Conservation (phyloP, 768 basidiomycete species). For the Podaxis mareebaensis region DNA sequence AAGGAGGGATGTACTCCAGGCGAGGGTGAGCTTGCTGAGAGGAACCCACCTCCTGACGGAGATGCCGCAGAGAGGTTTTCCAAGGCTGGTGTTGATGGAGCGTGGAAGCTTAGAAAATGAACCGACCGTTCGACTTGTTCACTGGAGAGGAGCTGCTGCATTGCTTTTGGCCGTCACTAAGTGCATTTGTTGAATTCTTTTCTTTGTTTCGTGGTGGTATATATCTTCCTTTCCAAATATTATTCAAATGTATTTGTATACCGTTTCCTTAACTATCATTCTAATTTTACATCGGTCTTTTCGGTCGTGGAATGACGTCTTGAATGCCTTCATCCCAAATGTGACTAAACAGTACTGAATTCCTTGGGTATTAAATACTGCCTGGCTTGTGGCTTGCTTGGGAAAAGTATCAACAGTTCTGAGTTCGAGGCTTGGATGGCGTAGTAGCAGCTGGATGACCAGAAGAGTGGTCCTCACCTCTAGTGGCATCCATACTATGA, state of each 20-base stretch:
- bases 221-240: not conserved
- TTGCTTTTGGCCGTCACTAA: not conserved
- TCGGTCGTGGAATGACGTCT: not conserved
- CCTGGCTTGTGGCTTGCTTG: too few relatives aligned
- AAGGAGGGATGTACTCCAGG: constrained; percentile 36
- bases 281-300: not conserved
- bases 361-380: too few relatives aligned
- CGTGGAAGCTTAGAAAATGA: constrained; percentile 52
- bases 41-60: constrained; percentile 49
- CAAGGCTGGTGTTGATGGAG: constrained; percentile 45
- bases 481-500: too few relatives aligned
- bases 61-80: constrained; percentile 45
- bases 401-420: too few relatives aligned
- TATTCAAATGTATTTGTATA: not conserved
- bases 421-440: too few relatives aligned
- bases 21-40: constrained; percentile 38
- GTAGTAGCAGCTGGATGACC: too few relatives aligned
- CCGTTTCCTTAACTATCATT: not conserved
- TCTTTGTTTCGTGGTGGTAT: too few relatives aligned
- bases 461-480: too few relatives aligned
- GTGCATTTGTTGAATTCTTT: too few relatives aligned
- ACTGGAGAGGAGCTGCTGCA: not conserved
- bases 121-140: not conserved
- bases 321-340: not conserved
- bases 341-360: too few relatives aligned